These are phyloP conservation scores for Phytopythium sindhum DNA, from an alignment of 352 stramenopile genomes.

Conservation along the genomic window DNA sequence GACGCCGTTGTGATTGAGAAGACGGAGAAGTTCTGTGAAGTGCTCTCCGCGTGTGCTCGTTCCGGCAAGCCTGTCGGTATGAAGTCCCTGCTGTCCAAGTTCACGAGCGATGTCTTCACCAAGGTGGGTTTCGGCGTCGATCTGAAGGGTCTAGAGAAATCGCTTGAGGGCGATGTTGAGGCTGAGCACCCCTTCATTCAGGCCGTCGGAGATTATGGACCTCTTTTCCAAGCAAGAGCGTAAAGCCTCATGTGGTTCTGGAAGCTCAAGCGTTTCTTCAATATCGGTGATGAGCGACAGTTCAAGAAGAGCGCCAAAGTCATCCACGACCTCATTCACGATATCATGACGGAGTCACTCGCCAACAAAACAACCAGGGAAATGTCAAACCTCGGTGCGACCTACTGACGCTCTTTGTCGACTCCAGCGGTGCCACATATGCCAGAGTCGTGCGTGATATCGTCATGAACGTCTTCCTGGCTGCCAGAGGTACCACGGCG, in stretches of 20 bases:
- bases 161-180: slow-evolving; percentile 15
- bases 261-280: slow-evolving; percentile 34
- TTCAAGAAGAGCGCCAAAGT: slow-evolving; percentile 24
- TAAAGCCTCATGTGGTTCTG: slow-evolving; percentile 39
- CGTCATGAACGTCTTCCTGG: slow-evolving; percentile 60
- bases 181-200: slow-evolving; percentile 45
- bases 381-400: slow-evolving; percentile 24
- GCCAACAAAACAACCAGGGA: slow-evolving; percentile 9
- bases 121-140: slow-evolving; percentile 75
- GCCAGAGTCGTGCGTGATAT: slow-evolving; percentile 46
- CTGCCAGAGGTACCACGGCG: slow-evolving; percentile 64
- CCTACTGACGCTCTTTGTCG: slow-evolving; percentile 43
- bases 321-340: slow-evolving; percentile 35
- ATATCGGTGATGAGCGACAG: slow-evolving; percentile 24
- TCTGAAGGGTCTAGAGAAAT: slow-evolving; percentile 26
- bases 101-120: slow-evolving; percentile 69
- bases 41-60: slow-evolving; percentile 15
- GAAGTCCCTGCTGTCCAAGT: slow-evolving; percentile 41
- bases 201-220: slow-evolving; percentile 26
- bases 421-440: slow-evolving; percentile 28
- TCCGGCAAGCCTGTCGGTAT: slow-evolving; percentile 14
- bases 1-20: slow-evolving; percentile 10
- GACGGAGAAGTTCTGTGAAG: slow-evolving; percentile 11
- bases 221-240: slow-evolving; percentile 23
- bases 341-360: slow-evolving; percentile 45